Base-by-base conservation (phyloP, 768 basidiomycete genomes). In the Boletus bicolor region DNA sequence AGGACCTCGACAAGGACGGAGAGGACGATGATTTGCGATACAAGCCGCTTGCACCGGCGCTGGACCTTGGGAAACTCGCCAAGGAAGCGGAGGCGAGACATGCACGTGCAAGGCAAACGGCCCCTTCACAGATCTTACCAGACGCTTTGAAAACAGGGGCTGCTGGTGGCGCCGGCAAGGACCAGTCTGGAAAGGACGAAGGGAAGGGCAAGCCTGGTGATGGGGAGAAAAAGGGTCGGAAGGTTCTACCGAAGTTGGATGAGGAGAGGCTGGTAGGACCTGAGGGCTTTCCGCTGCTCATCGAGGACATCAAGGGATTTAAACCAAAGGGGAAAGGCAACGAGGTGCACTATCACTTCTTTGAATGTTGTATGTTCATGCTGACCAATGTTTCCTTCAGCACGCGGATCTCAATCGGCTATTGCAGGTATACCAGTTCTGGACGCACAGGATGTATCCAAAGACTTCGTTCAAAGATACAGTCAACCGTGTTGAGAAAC, bases 381-480 rank as follows among this genome's bases (percentile, higher is more conserved):
- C 37, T 63, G 56, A 65, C 39, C 4, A 3, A 11, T 14, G 43
- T 12, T 1, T 52, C 43, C 5, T 11, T 24, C 49, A 98, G 95
- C 78, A 77, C n/a, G 71, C 81, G 49, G 95, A 99, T 71, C 80
- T 99, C 38, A 83, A 83, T 59, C 78, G 89, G 38, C 73, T 98
- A 14, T 76, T 98, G 52, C 83, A 86, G 58, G 75, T 89, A 36
- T 98, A 98, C 68, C 93, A 94, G 65, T 89, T 93, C 64, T 99
- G 97, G 97, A 82, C 93, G 4, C 97, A 98, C 74, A 82, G 81
- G 63, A 78, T 99, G 78, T 95, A 89, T 67, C 97, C 97, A 5
- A 92, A 89, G 65, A 86, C 83, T 5, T 85, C 87, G 39, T 97
- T 98, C 70, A 78, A 79, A 44, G 94, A 97, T 65, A 96, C 93